Evolutionary conservation across 108 stramenopile species (phyloP).

Genomic region (Skeletonema potamos): DNA sequence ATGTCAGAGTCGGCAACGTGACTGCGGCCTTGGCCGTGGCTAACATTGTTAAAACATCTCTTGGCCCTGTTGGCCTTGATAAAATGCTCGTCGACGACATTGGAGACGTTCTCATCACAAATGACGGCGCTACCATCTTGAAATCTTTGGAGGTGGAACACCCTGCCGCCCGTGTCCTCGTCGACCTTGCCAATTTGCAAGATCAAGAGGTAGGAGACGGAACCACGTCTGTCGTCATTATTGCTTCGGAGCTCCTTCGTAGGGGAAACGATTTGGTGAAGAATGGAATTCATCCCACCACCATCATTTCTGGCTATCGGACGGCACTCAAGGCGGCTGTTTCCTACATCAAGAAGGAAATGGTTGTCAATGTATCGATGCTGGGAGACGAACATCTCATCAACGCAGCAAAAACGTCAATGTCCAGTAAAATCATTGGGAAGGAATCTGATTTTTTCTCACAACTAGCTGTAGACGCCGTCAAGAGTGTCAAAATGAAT

Average conservation of each 20-base stretch:
- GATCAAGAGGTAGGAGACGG: constrained; percentile 99
- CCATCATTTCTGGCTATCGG: constrained; percentile 96
- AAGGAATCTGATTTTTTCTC: constrained; percentile 95
- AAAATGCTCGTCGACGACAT: constrained; percentile 99
- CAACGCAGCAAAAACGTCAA: constrained; percentile 94
- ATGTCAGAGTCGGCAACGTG: constrained; percentile 94
- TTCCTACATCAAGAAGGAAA: constrained; percentile 90
- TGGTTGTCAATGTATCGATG: constrained; percentile 84
- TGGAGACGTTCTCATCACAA: constrained; percentile 99
- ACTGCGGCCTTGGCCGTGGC: constrained; percentile 98
- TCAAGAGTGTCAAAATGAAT: constrained; percentile 86
- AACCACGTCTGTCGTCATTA: constrained; percentile 97
- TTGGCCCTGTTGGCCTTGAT: constrained; percentile 99
- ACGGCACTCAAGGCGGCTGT: constrained; percentile 96
- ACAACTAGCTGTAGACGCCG: constrained; percentile 95
- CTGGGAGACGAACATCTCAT: constrained; percentile 89
- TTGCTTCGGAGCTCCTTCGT: constrained; percentile 96
- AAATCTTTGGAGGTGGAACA: constrained; percentile 98
- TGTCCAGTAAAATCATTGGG: constrained; percentile 98
- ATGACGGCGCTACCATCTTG: constrained; percentile 99
- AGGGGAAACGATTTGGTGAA: constrained; percentile 96
- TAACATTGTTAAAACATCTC: constrained; percentile 98
- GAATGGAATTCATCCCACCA: constrained; percentile 96
- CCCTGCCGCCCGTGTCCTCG: constrained; percentile 98
- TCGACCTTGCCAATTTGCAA: constrained; percentile 98